Evolutionary conservation across 176 grass and related monocot species (phyloP).

Genomic region (Miscanthus lutarioriparius): DNA sequence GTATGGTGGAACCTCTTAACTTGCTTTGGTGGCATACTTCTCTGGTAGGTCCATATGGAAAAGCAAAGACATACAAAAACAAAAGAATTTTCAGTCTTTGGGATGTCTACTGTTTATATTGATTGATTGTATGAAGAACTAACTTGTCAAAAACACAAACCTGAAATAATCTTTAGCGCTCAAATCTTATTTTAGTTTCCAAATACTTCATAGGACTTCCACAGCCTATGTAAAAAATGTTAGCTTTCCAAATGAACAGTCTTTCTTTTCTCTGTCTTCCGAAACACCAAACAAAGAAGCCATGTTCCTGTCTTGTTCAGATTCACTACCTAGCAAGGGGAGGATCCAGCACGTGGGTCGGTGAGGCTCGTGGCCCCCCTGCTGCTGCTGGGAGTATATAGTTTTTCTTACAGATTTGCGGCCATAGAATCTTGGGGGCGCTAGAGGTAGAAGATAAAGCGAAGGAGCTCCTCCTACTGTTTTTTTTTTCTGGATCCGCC

Average conservation of each 20-base stretch:
- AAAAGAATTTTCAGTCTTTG: neutral
- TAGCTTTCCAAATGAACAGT: neutral
- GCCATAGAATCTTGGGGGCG: no score
- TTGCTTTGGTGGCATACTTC: slow-evolving; percentile 1
- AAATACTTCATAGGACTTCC: neutral
- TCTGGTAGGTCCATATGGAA: slow-evolving; percentile 9
- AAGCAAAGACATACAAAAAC: neutral
- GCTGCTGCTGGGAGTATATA: no score
- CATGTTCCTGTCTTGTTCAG: slow-evolving; percentile 17
- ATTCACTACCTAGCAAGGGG: neutral
- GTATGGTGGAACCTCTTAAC: neutral
- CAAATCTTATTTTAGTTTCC: neutral
- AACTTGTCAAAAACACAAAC: neutral
- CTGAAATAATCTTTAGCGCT: neutral
- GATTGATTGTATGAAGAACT: neutral
- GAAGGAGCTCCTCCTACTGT: no score
- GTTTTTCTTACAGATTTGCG: no score
- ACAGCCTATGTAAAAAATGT: neutral
- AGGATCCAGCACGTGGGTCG: neutral
- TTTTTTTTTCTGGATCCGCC: no score
- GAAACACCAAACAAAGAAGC: neutral
- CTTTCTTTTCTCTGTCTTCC: neutral
- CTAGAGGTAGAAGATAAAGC: no score
- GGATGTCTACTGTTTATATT: neutral
- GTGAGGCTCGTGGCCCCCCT: no score